phyloP scores from a whole-genome alignment of 2,329 filamentous ascomycete species.

The Curvularia hawaiiensis region DNA sequence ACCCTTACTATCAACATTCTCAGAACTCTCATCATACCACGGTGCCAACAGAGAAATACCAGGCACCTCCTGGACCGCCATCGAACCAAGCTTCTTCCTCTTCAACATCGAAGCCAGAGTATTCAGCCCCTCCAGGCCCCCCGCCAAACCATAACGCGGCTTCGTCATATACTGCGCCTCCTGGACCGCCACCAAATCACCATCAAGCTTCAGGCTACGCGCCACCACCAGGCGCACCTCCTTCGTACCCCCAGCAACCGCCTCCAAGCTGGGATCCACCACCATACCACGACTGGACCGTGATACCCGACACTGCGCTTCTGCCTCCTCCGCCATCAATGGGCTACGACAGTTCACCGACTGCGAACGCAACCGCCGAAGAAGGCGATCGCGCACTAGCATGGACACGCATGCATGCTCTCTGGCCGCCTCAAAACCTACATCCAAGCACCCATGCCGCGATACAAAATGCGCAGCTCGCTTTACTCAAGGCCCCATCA shows the following conservation, averaged over 20 bases:
- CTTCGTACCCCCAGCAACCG: conserved; percentile 38
- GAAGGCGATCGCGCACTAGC: conserved; percentile 68
- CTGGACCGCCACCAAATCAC: conserved; percentile 27
- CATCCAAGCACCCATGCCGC: conserved; percentile 55
- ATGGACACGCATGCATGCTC: conserved; percentile 68
- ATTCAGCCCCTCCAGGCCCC: conserved; percentile 29
- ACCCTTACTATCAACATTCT: conserved; percentile 28
- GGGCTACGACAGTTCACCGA: conserved; percentile 67
- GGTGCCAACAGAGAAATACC: conserved; percentile 32
- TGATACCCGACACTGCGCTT: conserved; percentile 73
- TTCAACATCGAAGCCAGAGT: conserved; percentile 16
- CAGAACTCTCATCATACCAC: conserved; percentile 23
- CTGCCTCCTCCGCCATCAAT: conserved; percentile 75
- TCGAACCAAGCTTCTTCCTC: conserved; percentile 22
- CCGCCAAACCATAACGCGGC: conserved; percentile 21
- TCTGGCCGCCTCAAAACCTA: conserved; percentile 60
- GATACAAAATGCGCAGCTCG: conserved; percentile 58
- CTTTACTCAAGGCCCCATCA: conserved; percentile 39
- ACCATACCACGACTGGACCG: conserved; percentile 72
- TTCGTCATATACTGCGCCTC: conserved; percentile 24
- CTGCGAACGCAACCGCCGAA: conserved; percentile 70
- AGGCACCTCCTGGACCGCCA: conserved; percentile 40
- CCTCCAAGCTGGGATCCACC: conserved; percentile 53
- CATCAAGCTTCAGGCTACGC: conserved; percentile 29
- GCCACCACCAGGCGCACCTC: conserved; percentile 39